Base-by-base conservation (phyloP, 805 yeast genomes). In the Brettanomyces sp. region DNA sequence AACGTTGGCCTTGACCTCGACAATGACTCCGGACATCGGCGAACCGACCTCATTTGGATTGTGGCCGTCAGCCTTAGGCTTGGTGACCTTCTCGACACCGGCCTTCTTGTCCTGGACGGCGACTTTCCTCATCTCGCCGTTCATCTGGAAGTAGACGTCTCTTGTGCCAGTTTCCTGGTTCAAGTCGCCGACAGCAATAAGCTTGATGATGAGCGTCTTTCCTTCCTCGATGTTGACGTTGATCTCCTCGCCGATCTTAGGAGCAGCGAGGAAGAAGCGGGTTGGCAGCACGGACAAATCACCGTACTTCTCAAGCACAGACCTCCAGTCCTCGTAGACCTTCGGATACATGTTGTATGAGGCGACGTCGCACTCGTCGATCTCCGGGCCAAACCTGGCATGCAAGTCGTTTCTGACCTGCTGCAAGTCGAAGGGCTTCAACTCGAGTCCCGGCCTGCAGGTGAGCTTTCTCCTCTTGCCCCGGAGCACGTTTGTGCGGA, bases 21-120 rank as follows among this genome's bases (percentile, higher is more conserved):
- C 87, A 51, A 91, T 87, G 53, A 90, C 97, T 72, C 99, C 99
- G 38, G 98, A 95, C 98, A 91, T 91, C 68, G 99, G 99, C 5
- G 99, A 95, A 56, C 98, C 98, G 52, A 93, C 82, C 56, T 93
- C 96, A 61, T 82, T 84, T 49, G 95, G 87, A 66, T 87, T 85
- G 62, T 79, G 82, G 14, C 84, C 73, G 56, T 85, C 88, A 47
- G 97, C 98, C 76, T 91, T 93, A 55, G 91, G 86, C 64, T 96
- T 82, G 32, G 91, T 72, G 50, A 86, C 76, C 41, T 85, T 77
- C 66, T 90, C 96, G 49, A 91, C 80, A 45, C 91, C 82, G 48
- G 90, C 87, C 36, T 79, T 78, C 68, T 82, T 86, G 70, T 91
- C 99, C 53, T 82, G 88, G 52, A 93, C 85, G 36, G 95, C 77